These are phyloP conservation scores for Dendrostoma leiphaemia DNA, from an alignment of 2,329 filamentous ascomycete species.

Conservation along the genomic window DNA sequence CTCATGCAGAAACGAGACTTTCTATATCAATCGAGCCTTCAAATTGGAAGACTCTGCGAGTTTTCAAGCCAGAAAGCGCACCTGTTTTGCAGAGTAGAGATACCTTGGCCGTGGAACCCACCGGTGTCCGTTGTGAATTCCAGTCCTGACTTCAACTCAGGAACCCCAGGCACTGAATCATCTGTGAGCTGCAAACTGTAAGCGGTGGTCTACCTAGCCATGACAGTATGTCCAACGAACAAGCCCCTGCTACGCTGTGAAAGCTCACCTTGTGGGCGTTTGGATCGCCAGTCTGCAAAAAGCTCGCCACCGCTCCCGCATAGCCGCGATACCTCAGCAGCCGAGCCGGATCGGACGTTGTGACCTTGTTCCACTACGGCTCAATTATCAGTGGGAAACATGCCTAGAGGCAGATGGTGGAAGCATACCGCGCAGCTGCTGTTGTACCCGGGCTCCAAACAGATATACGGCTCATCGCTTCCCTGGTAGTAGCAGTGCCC, in stretches of 20 bases:
- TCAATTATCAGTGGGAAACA: neutral
- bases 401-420: neutral
- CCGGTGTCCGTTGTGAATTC: neutral
- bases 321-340: neutral
- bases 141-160: neutral
- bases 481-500: neutral
- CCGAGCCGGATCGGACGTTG: neutral
- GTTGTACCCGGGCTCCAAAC: slow-evolving; percentile 1
- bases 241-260: neutral
- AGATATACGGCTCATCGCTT: slow-evolving; percentile 6
- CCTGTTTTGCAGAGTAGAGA: neutral
- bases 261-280: neutral
- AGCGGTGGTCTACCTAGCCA: too few relatives aligned
- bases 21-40: neutral
- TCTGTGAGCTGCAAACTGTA: neutral
- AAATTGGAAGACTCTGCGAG: neutral
- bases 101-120: neutral
- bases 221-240: neutral
- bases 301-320: neutral
- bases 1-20: too few relatives aligned
- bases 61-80: neutral
- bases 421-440: neutral
- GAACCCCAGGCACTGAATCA: neutral
- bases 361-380: neutral
- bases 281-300: neutral